Base-by-base conservation (phyloP, 768 basidiomycete species). In the Psilocybe subaeruginosa region DNA sequence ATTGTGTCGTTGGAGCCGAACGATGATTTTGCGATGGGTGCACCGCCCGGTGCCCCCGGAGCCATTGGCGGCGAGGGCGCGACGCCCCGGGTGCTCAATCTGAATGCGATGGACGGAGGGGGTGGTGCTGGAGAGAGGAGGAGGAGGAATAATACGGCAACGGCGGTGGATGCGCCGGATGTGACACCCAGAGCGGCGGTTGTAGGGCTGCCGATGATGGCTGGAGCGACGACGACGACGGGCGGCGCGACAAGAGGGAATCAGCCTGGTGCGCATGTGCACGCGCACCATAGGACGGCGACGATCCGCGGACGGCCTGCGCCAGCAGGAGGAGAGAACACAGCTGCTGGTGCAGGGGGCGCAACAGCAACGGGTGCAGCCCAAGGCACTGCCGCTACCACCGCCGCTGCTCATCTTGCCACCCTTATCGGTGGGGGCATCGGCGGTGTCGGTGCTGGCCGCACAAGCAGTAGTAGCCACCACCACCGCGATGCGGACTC, bases 21-120 rank as follows among this genome's bases (percentile, higher is more conserved):
- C 63, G 93, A 95, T 66, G 91, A 92, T 72, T 91, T 94, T 65
- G 91, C 89, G 4, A 92, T 93, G 88, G 93, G 93, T 50, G 93
- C 93, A 0, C 93, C 93, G 1, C 93, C 93, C 8, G 92, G 92
- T 41, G 92, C 93, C 0, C 93, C 93, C 0, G 93, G 93, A 53
- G 93, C 92, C 0, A 85, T 91, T 52, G 41, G 41, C n/a, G 72
- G 69, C 14, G 75, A 71, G 31, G 71, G 66, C 48, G 60, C 67
- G 6, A 74, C 70, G 3, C 70, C 72, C 1, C 68, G 73, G 23
- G 61, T 60, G 17, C 59, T 72, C 47, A 65, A 62, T 19, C 54
- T 70, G 14, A 53, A 53, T 53, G 33, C 14, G 4, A 53, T 53
- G 73, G 59, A 57, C 47, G 61, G 63, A 49, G 51, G 59, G 1